Conservation (phyloP, 768 basidiomycete species). For the Boletellus sp. region DNA sequence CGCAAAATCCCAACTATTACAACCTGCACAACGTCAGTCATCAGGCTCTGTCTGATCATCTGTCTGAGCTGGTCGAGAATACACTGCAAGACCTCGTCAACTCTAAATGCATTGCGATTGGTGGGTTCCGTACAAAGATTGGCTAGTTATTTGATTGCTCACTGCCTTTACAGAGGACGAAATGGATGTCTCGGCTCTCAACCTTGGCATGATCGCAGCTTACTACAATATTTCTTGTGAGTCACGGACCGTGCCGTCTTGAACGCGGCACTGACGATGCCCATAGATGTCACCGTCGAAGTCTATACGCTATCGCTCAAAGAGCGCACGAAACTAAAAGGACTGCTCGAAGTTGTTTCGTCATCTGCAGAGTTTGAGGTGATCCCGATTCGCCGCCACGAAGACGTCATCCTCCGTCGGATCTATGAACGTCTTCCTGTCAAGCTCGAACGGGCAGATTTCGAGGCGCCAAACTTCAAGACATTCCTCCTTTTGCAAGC, state of each 20-base stretch:
- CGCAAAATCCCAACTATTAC: slow-evolving; percentile 95
- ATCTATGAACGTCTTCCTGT: slow-evolving; percentile 97
- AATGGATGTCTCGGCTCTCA: slow-evolving; percentile 88
- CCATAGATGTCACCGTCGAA: slow-evolving; percentile 88
- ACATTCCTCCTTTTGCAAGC: slow-evolving; percentile 95
- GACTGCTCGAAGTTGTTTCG: slow-evolving; percentile 92
- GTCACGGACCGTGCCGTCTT: slow-evolving; percentile 24
- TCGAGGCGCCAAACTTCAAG: slow-evolving; percentile 96
- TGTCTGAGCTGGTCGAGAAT: slow-evolving; percentile 93
- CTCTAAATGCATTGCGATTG: slow-evolving; percentile 93
- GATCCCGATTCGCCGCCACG: slow-evolving; percentile 93
- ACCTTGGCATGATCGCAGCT: slow-evolving; percentile 97
- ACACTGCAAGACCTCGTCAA: slow-evolving; percentile 88
- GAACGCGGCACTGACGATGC: not conserved
- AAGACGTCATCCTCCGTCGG: slow-evolving; percentile 76
- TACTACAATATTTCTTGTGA: slow-evolving; percentile 91
- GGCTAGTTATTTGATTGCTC: not conserved
- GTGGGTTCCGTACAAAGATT: slow-evolving; percentile 34
- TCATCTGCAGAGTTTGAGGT: slow-evolving; percentile 95
- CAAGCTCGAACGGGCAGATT: slow-evolving; percentile 81
- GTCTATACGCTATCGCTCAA: slow-evolving; percentile 94
- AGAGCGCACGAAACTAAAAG: slow-evolving; percentile 95
- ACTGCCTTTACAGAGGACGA: slow-evolving; percentile 60
- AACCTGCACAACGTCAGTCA: slow-evolving; percentile 94
- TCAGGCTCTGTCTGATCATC: slow-evolving; percentile 90